Base-by-base conservation (phyloP, 176 grass and related monocot genomes). In the Saccharum officinarum region DNA sequence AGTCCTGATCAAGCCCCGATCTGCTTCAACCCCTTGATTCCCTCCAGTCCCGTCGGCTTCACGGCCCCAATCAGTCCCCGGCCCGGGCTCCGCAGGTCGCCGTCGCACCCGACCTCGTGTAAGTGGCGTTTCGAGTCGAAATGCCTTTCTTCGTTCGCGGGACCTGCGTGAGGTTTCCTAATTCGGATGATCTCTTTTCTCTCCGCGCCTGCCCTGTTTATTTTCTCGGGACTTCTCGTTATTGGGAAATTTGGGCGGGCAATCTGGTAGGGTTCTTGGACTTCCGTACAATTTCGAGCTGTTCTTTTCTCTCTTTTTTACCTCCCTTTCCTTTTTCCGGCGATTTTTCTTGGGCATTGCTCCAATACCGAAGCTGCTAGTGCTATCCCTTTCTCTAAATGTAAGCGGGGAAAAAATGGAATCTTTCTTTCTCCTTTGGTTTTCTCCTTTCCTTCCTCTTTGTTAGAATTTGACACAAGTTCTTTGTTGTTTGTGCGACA, bases 61-160 rank as follows among this genome's bases (percentile, higher is more conserved):
- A 4, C 26, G 25, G 1, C 61, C 60, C 4, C 15, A 30, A 22
- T 80, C 74, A 17, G 49, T 8, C 18, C 23, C 11, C 11, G 2
- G 11, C 13, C 33, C 10, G 31, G 44, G 23, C 38, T 3, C 40
- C 67, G 42, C 45, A 72, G 81, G 71, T 84, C 57, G 45, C 33
- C 16, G 80, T 54, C 67, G 67, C 82, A 59, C 4, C 44, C 37
- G 7, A 28, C 30, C 62, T 80, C 40, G 77, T 34, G 87, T 76
- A 63, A 63, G 82, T 76, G 8, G 31, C 10, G 69, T 8, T 10
- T 30, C 25, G 59, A 33, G 10, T 73, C 57, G 22, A 60, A 38
- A 68, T 77, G 7, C 28, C 17, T 45, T 78, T 13, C 34, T 40
- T 60, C 22, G 61, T 12, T 37, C 30, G 10, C n/a, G 17, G 59